Percentiles rank a stretch among this genome's conserved stretches.
Conservation (phyloP, 192 early-diverging fungal species). For the Cladochytrium replicatum region DNA sequence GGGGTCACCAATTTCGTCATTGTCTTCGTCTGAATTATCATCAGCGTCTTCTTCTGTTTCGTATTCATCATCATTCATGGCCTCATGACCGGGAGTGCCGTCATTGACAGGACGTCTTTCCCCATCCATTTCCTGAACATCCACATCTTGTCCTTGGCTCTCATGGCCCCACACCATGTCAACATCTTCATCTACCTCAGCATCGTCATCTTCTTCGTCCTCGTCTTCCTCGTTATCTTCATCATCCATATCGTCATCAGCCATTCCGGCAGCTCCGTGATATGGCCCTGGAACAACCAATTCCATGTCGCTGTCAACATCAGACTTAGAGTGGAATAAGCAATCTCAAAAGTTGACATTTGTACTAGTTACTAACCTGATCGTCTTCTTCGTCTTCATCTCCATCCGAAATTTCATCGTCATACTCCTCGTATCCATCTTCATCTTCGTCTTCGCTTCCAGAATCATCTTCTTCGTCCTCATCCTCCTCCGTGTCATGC, state of each 20-base stretch:
- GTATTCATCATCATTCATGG: conserved; percentile 33
- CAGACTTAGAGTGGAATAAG: conserved; percentile 24
- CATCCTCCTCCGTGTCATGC: conserved; percentile 56
- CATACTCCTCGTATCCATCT: conserved; percentile 56
- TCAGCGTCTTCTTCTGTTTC: conserved; percentile 29
- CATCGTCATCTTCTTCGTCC: conserved; percentile 36
- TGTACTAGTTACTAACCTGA: no score
- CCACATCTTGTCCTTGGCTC: conserved; percentile 44
- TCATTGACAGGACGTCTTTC: conserved; percentile 23
- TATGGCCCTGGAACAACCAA: conserved; percentile 42
- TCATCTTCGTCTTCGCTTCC: conserved; percentile 45
- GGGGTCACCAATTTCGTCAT: conserved; percentile 14
- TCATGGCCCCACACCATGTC: conserved; percentile 31
- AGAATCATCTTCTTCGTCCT: conserved; percentile 46
- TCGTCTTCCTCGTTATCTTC: conserved; percentile 32
- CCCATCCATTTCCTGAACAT: conserved; percentile 48
- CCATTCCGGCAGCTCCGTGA: conserved; percentile 33
- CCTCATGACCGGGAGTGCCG: no score
- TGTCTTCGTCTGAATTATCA: conserved; percentile 24
- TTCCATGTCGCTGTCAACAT: conserved; percentile 50
- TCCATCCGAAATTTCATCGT: conserved; percentile 44
- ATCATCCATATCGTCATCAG: no score
- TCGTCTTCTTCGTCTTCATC: conserved; percentile 55
- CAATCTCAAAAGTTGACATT: conserved; percentile 13
- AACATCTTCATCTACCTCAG: conserved; percentile 21